Base-by-base conservation (phyloP, 768 basidiomycete species). In the Dentipellis fragilis region DNA sequence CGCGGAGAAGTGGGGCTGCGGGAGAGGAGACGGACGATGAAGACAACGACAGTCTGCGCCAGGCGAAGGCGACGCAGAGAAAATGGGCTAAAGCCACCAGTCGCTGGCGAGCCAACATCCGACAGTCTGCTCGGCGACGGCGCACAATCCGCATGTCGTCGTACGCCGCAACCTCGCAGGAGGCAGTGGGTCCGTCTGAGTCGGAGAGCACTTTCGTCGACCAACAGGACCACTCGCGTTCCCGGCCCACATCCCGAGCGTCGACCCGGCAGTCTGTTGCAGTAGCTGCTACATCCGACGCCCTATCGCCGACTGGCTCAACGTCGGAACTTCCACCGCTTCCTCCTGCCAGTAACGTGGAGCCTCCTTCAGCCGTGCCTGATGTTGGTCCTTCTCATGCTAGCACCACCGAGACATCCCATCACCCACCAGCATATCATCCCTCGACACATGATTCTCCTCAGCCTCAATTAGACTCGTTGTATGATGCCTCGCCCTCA, bases 81-180 rank as follows among this genome's bases (percentile, higher is more conserved):
- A 62, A 83, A 49, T 87, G 85, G 85, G 75, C 77, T 0, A 75
- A 70, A 57, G 85, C 86, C 2, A 81, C 79, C 1, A 81, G 80
- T 8, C 76, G 84, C 46, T 90, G 87, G 87, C 81, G 74, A 59
- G 79, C 78, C 2, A 81, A 83, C 52, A 75, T 80, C 10, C 79
- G 80, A 23, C 73, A 79, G 55, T 71, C 79, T n/a, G 80, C 80
- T 8, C 78, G 85, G 38, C 79, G 81, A 50, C 74, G 87, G 55
- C 70, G 78, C 57, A 75, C 55, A 22, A 66, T 64, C 39, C 65
- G 62, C 12, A 29, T 49, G 47, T 23, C 56, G 2, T 34, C 58
- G 0, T 12, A 37, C 4, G 9, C 54, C 1, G 17, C 47, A 10
- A 63, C 53, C 4, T 49, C 42, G n/a, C 39, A 40, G 12, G 22